These are phyloP conservation scores for Macadamia tetraphylla DNA, from an alignment of 164 flowering plant species.

Conservation along the genomic window DNA sequence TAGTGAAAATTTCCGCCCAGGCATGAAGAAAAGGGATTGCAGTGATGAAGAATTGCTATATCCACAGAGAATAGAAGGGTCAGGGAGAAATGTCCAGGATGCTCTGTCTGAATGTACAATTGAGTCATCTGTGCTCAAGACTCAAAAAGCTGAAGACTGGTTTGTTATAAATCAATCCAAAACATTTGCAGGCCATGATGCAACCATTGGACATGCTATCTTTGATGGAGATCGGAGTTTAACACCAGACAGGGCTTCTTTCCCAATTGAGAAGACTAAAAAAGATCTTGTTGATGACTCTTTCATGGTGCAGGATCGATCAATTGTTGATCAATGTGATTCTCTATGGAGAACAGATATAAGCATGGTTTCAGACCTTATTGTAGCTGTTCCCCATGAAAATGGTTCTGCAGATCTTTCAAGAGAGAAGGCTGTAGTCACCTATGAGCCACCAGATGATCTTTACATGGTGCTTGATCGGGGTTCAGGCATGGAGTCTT, in stretches of 20 bases:
- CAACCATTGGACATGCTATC: slow-evolving; percentile 19
- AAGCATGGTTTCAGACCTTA: slow-evolving; percentile 45
- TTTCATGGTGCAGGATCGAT: slow-evolving; percentile 53
- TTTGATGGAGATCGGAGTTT: slow-evolving; percentile 31
- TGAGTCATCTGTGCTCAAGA: slow-evolving; percentile 32
- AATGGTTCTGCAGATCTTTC: slow-evolving; percentile 23
- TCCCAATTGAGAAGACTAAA: slow-evolving; percentile 18
- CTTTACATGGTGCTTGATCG: slow-evolving; percentile 75
- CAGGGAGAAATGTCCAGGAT: slow-evolving; percentile 13
- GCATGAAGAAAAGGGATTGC: slow-evolving; percentile 28
- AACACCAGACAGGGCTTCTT: slow-evolving; percentile 9
- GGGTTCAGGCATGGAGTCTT: slow-evolving; percentile 34
- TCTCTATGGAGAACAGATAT: slow-evolving; percentile 43
- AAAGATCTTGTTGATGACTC: slow-evolving; percentile 63
- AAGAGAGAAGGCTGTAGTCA: slow-evolving; percentile 21
- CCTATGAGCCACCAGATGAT: slow-evolving; percentile 79
- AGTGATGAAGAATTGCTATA: slow-evolving; percentile 46
- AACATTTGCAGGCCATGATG: slow-evolving; percentile 21
- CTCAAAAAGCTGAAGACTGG: slow-evolving; percentile 58
- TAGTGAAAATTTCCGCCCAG: slow-evolving; percentile 24
- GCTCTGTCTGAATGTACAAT: slow-evolving; percentile 26
- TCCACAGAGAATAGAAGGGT: slow-evolving; percentile 30
- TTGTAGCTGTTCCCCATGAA: slow-evolving; percentile 27
- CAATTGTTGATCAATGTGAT: slow-evolving; percentile 24
- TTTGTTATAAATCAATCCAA: slow-evolving; percentile 36